These are phyloP conservation scores for Pseudopyrenochaeta lycopersici DNA, from an alignment of 2,329 filamentous ascomycete genomes.

Conservation along the genomic window DNA sequence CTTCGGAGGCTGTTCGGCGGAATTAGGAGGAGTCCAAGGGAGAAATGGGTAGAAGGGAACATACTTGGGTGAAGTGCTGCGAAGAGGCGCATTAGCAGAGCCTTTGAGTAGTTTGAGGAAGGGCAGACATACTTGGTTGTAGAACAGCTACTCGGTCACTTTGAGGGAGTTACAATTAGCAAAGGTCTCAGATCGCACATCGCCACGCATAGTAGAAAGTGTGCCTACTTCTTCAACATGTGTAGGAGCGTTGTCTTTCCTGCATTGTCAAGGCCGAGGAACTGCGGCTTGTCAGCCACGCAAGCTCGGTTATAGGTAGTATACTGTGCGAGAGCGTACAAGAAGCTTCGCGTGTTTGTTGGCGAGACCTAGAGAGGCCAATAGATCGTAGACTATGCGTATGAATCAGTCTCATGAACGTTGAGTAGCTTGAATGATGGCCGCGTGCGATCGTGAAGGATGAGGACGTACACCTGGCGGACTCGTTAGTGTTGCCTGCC, in stretches of 20 bases:
- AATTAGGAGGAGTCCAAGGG: not conserved
- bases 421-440: conserved; percentile 5
- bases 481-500: not conserved
- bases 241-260: conserved; percentile 91
- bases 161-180: conserved; percentile 45
- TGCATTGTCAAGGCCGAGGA: conserved; percentile 90
- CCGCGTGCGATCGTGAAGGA: conserved; percentile 13
- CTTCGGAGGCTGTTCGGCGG: conserved; percentile 68
- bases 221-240: conserved; percentile 75
- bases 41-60: conserved; percentile 45
- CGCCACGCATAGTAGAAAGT: not conserved
- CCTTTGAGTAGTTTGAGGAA: not conserved
- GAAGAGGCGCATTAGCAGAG: conserved; percentile 10
- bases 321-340: not conserved
- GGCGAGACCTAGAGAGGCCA: conserved; percentile 82
- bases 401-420: conserved; percentile 23
- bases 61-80: conserved; percentile 82
- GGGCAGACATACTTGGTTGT: conserved; percentile 59
- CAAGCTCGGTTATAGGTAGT: too few relatives aligned
- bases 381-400: conserved; percentile 79
- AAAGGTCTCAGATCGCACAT: conserved; percentile 44
- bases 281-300: conserved; percentile 45
- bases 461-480: conserved; percentile 25
- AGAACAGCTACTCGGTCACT: conserved; percentile 84
- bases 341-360: conserved; percentile 79